A percentile compares a stretch with the other conserved stretches of the same genome.
phyloP scores from a whole-genome alignment of 208 protist genomes.

The Acanthamoeba sp. region DNA sequence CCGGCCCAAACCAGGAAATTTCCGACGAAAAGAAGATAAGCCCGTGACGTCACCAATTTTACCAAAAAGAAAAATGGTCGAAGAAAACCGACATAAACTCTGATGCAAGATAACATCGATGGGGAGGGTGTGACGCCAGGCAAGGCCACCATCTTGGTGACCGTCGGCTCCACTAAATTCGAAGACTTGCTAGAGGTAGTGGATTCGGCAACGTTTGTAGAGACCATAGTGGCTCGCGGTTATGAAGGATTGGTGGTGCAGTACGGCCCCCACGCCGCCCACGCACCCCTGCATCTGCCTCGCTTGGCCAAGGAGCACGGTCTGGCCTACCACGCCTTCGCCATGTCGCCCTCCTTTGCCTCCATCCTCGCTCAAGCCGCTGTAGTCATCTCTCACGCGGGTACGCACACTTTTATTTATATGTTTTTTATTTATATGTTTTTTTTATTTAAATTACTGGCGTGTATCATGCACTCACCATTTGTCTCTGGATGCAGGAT shows the following conservation, averaged over 20 bases:
- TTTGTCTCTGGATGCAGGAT: background rate
- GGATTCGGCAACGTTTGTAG: background rate
- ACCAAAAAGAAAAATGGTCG: background rate
- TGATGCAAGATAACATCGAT: background rate
- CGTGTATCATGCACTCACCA: background rate
- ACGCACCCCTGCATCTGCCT: background rate
- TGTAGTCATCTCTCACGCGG: constrained; percentile 24
- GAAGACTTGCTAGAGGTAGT: constrained; percentile 27
- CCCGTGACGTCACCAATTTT: background rate
- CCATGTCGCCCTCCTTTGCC: constrained; percentile 19
- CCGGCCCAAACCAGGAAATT: background rate
- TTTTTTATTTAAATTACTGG: background rate
- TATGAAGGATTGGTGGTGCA: background rate
- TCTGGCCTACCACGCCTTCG: background rate
- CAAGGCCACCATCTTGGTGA: background rate
- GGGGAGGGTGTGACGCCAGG: background rate
- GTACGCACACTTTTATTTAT: background rate
- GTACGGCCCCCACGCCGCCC: constrained; percentile 4
- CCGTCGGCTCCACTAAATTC: constrained; percentile 55
- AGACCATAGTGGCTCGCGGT: background rate
- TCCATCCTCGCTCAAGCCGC: background rate
- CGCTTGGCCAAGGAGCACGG: background rate
- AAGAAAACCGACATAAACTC: background rate
- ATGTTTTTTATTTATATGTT: background rate
- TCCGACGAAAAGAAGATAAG: background rate